phyloP scores from a whole-genome alignment of 768 basidiomycete genomes.

The Dentipellis fragilis region DNA sequence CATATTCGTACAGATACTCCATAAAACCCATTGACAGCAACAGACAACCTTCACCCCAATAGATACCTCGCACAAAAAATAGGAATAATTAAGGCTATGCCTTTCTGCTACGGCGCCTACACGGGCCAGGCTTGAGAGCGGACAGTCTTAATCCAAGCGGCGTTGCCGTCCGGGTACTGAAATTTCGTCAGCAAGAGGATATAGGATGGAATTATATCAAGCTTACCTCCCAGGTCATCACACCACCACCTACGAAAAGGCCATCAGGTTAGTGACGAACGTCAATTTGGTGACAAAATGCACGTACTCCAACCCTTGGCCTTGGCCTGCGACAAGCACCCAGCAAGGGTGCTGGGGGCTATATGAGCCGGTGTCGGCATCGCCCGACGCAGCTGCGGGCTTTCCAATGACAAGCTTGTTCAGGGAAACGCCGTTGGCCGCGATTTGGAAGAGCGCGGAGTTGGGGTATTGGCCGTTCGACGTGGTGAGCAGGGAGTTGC shows the following conservation, averaged over 20 bases:
- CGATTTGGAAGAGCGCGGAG: conserved; percentile 40
- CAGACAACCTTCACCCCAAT: too few species aligned
- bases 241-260: background rate
- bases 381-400: conserved; percentile 34
- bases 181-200: background rate
- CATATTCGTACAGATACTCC: too few species aligned
- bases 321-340: conserved; percentile 50
- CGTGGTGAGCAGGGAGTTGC: conserved; percentile 26
- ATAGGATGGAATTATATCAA: background rate
- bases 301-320: conserved; percentile 54
- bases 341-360: conserved; percentile 39
- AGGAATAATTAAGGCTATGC: too few species aligned
- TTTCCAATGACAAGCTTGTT: conserved; percentile 73
- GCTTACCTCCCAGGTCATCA: conserved; percentile 3
- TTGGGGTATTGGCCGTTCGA: conserved; percentile 32
- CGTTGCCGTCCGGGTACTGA: conserved; percentile 2
- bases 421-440: conserved; percentile 43
- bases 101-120: background rate
- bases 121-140: conserved; percentile 1
- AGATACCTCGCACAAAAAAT: too few species aligned
- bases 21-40: too few species aligned
- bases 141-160: conserved; percentile 4
- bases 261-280: background rate
- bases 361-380: conserved; percentile 47
- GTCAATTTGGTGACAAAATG: background rate